Conservation (phyloP, 208 protist species). For the Trypanosoma scelopori region DNA sequence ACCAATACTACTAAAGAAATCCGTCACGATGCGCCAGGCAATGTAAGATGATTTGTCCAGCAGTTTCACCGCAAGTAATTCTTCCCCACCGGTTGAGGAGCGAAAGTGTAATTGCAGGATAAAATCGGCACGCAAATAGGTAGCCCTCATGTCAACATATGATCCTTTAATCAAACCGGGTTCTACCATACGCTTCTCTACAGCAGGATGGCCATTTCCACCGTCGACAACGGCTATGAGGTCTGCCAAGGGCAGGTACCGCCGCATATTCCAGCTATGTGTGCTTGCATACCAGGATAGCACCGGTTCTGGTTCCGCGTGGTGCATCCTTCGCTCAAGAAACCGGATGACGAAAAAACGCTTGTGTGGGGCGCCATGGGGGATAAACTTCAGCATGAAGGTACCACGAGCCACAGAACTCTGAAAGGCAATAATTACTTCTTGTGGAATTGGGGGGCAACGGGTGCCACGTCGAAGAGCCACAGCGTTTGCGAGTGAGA, state of each 20-base stretch:
- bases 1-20: slow-evolving; percentile 59
- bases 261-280: slow-evolving; percentile 48
- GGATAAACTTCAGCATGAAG: slow-evolving; percentile 57
- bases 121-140: slow-evolving; percentile 47
- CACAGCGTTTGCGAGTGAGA: slow-evolving; percentile 43
- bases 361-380: slow-evolving; percentile 43
- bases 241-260: slow-evolving; percentile 58
- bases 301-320: slow-evolving; percentile 32
- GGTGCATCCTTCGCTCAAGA: slow-evolving; percentile 34
- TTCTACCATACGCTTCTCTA: slow-evolving; percentile 40
- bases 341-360: slow-evolving; percentile 71
- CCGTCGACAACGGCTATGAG: slow-evolving; percentile 44
- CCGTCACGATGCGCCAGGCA: slow-evolving; percentile 60
- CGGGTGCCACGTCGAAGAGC: slow-evolving; percentile 38
- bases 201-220: slow-evolving; percentile 44
- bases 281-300: slow-evolving; percentile 45
- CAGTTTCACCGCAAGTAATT: slow-evolving; percentile 51
- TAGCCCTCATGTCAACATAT: slow-evolving; percentile 14
- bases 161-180: slow-evolving; percentile 43
- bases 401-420: slow-evolving; percentile 52
- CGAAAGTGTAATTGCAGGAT: slow-evolving; percentile 63
- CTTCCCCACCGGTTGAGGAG: slow-evolving; percentile 41
- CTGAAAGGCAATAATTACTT: slow-evolving; percentile 75
- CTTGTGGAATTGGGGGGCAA: slow-evolving; percentile 40
- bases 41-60: slow-evolving; percentile 47